Conservation (phyloP, 208 protist genomes). For the Tetramitus jugosus region DNA sequence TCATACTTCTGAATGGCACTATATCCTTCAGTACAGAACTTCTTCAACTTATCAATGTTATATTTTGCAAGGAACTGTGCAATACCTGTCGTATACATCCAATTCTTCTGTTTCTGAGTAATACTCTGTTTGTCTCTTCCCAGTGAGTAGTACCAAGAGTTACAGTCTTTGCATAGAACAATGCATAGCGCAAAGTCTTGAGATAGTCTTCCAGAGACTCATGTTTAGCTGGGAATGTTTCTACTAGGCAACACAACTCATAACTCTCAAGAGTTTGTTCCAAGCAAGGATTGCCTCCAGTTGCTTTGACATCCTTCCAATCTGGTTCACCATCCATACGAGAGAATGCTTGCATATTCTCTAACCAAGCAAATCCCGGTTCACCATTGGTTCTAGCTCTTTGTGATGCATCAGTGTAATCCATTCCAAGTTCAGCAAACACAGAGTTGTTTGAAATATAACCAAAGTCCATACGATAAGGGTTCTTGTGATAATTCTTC, state of each 20-base stretch:
- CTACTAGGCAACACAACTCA: constrained; percentile 69
- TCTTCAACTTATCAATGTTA: constrained; percentile 39
- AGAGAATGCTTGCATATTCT: constrained; percentile 60
- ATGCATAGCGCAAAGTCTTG: constrained; percentile 52
- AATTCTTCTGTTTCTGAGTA: constrained; percentile 60
- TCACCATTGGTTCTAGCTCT: constrained; percentile 57
- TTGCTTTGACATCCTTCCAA: constrained; percentile 39
- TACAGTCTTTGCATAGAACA: constrained; percentile 58
- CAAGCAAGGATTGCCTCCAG: constrained; percentile 62
- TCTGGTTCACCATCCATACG: constrained; percentile 48
- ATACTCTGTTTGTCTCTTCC: constrained; percentile 51
- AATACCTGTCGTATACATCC: constrained; percentile 62
- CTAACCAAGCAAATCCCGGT: constrained; percentile 60
- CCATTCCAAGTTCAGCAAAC: constrained; percentile 57
- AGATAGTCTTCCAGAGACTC: constrained; percentile 52
- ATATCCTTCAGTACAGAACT: constrained; percentile 55
- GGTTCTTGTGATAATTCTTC: constrained; percentile 63
- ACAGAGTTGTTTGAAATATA: constrained; percentile 69
- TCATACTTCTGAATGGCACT: constrained; percentile 45
- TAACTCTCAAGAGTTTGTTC: constrained; percentile 67
- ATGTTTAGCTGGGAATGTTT: constrained; percentile 67
- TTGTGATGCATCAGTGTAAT: constrained; percentile 45
- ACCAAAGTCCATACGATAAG: constrained; percentile 45
- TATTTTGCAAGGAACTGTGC: constrained; percentile 51
- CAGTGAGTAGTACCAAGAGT: constrained; percentile 58